Base-by-base conservation (phyloP, 177 flowering plant genomes). In the Vitis hybrid region DNA sequence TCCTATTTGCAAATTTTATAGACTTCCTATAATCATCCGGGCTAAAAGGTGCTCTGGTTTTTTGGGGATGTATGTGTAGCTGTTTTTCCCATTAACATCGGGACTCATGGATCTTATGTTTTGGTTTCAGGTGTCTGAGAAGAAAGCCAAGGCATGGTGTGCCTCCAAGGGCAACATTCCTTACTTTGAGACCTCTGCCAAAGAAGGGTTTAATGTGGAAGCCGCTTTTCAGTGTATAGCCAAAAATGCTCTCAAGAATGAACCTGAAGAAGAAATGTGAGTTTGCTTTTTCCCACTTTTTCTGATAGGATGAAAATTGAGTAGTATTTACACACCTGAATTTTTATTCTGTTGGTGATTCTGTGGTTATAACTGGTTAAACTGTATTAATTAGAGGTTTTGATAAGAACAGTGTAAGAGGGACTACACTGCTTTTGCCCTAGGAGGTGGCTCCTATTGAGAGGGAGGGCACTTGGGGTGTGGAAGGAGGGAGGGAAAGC, bases 191-290 rank as follows among this genome's bases (percentile, higher is more conserved):
- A 86, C 92, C 50, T 88, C 92, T 57, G 92, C 92, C 19, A 26
- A 26, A 26, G 86, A 88, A 56, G 92, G 92, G 19, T 75, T 81
- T 68, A 88, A 88, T 75, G 90, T 88, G 51, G 92, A 88, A 70
- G 89, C 84, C 58, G 92, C 90, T 68, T 88, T 88, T 66, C 75
- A 85, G 71, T 83, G 86, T 65, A 86, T 85, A 71, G 89, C 90
- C 12, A 86, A 79, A 72, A 85, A 88, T 76, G 90, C 92, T 61
- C 84, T 26, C 9, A 85, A 86, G 76, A 86, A 83, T 68, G 92
- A 84, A 71, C 86, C 87, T 2, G 92, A 88, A 59, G 90, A 88
- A 81, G 92, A 88, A 79, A 61, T 82, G 90, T 88, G 63, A 81
- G 90, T 77, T 57, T n/a, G 29, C 9, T 55, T n/a, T 64, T 39